Conservation (phyloP, 768 basidiomycete genomes). For the Podaxis sp. region DNA sequence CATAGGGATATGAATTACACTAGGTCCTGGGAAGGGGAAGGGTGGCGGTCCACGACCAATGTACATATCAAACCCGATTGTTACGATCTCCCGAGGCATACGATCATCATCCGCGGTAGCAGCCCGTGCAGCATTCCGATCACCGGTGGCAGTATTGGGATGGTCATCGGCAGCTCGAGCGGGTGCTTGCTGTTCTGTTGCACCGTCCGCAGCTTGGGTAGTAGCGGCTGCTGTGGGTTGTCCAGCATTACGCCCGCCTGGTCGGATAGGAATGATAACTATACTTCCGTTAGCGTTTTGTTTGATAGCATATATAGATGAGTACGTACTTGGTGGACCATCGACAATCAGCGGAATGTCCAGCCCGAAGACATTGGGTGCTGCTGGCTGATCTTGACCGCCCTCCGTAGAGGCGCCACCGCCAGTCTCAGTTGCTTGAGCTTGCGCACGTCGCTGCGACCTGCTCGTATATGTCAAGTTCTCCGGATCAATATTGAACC, state of each 20-base stretch:
- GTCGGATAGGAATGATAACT: neutral
- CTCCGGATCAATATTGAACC: conserved; percentile 82
- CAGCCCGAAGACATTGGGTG: neutral
- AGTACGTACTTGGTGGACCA: conserved; percentile 2
- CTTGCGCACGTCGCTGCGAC: conserved; percentile 19
- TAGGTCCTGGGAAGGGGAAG: neutral
- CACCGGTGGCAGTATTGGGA: neutral
- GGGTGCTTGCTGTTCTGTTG: neutral
- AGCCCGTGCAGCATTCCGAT: neutral
- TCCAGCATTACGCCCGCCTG: neutral
- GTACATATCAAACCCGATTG: conserved; percentile 42
- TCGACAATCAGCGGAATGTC: neutral
- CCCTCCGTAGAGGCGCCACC: conserved; percentile 6
- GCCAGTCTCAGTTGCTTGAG: neutral
- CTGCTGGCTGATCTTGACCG: neutral
- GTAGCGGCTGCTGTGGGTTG: neutral
- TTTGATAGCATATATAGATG: neutral
- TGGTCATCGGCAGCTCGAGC: neutral
- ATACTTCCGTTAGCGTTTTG: neutral
- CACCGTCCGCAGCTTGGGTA: neutral
- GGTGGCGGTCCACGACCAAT: conserved; percentile 19
- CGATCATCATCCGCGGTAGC: neutral
- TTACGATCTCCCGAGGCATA: conserved; percentile 24
- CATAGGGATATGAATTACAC: neutral
- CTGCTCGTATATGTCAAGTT: conserved; percentile 53